Conservation (phyloP, 441 rosid genomes). For the Adansonia gregorii region DNA sequence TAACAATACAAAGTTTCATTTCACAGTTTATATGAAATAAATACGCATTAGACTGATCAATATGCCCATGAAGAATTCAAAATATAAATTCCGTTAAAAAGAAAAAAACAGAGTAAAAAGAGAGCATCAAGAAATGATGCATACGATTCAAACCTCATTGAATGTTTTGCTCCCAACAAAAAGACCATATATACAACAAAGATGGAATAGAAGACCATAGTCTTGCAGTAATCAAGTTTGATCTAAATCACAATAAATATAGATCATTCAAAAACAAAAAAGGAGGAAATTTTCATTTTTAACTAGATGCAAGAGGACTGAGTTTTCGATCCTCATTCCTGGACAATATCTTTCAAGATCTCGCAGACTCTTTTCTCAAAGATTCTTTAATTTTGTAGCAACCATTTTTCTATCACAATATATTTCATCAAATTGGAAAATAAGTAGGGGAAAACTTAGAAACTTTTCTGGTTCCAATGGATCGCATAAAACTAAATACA, state of each 20-base stretch:
- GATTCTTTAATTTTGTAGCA: neutral
- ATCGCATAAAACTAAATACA: neutral
- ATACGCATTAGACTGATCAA: neutral
- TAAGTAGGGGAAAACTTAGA: neutral
- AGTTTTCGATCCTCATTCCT: neutral
- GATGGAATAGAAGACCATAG: neutral
- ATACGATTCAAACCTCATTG: neutral
- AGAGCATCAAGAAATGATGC: neutral
- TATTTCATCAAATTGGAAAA: conserved; percentile 17
- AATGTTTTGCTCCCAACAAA: neutral
- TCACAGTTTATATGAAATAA: neutral
- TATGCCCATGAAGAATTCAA: neutral
- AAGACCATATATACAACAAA: conserved; percentile 9
- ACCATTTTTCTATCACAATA: neutral
- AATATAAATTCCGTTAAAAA: neutral
- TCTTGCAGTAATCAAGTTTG: neutral
- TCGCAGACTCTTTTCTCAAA: neutral
- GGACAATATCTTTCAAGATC: neutral
- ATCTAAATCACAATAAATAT: neutral
- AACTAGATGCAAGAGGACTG: conserved; percentile 1
- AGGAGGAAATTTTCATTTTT: neutral
- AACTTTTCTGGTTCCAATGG: neutral
- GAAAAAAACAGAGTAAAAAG: neutral
- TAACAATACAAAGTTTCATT: neutral
- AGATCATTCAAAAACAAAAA: neutral